phyloP scores from a whole-genome alignment of 2,329 filamentous ascomycete species.

The Penicillium fuscoglaucum region DNA sequence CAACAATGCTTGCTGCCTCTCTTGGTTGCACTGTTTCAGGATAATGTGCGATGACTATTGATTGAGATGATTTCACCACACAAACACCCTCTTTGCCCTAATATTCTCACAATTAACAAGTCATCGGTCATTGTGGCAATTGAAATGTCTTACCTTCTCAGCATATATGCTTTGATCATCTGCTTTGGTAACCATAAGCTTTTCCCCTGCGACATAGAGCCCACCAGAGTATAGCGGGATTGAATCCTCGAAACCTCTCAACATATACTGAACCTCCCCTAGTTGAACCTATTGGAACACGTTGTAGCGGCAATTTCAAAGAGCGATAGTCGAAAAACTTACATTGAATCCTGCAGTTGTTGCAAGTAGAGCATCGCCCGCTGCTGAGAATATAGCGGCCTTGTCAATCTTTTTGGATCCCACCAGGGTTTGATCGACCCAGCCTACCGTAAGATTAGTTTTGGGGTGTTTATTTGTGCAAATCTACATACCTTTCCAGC shows the following conservation, averaged over 20 bases:
- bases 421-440: not conserved
- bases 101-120: not conserved
- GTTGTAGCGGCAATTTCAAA: not conserved
- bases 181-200: not conserved
- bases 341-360: not conserved
- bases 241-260: not conserved
- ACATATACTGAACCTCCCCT: not conserved
- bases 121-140: not conserved
- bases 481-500: not conserved
- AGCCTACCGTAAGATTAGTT: not conserved
- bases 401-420: not conserved
- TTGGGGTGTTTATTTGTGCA: not conserved
- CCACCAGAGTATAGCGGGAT: not conserved
- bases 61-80: not conserved
- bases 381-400: not conserved
- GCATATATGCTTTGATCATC: not conserved
- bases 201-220: not conserved
- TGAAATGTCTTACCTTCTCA: not conserved
- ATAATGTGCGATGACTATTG: not conserved
- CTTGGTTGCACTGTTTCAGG: not conserved
- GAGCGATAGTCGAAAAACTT: no score
- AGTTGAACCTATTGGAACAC: not conserved
- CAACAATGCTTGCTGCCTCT: not conserved
- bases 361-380: not conserved
- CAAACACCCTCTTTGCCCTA: not conserved